Conservation (phyloP, 306 rosid species). For the Vigna unguiculata region DNA sequence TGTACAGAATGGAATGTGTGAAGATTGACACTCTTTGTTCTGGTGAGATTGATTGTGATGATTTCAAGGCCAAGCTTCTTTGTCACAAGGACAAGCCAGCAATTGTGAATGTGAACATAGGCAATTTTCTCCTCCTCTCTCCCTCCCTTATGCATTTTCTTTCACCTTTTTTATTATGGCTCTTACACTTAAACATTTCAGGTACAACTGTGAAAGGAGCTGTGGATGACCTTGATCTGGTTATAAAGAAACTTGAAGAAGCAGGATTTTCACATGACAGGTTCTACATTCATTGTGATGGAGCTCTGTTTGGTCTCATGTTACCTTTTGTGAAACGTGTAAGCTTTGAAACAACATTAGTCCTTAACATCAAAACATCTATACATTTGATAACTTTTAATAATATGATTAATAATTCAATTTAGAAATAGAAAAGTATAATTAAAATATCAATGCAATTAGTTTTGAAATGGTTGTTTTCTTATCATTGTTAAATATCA, state of each 20-base stretch:
- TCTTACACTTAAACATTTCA: not conserved
- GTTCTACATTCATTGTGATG: constrained; percentile 33
- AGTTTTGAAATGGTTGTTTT: too few relatives aligned
- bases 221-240: constrained; percentile 21
- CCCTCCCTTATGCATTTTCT: not conserved
- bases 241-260: constrained; percentile 16
- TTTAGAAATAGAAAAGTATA: too few relatives aligned
- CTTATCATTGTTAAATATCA: too few relatives aligned
- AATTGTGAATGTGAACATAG: constrained; percentile 23
- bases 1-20: constrained; percentile 31
- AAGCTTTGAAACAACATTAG: not conserved
- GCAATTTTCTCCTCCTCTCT: not conserved
- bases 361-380: too few relatives aligned
- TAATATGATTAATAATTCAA: too few relatives aligned
- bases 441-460: too few relatives aligned
- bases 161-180: not conserved
- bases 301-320: constrained; percentile 27
- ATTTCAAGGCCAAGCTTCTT: constrained; percentile 28
- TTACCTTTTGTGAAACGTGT: constrained; percentile 28
- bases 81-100: constrained; percentile 32
- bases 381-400: too few relatives aligned
- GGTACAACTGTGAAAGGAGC: constrained; percentile 33
- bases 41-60: constrained; percentile 28
- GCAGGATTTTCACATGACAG: constrained; percentile 24
- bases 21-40: constrained; percentile 25